These are phyloP conservation scores for Podaxis carcinomalis DNA, from an alignment of 768 basidiomycete genomes.

Conservation along the genomic window DNA sequence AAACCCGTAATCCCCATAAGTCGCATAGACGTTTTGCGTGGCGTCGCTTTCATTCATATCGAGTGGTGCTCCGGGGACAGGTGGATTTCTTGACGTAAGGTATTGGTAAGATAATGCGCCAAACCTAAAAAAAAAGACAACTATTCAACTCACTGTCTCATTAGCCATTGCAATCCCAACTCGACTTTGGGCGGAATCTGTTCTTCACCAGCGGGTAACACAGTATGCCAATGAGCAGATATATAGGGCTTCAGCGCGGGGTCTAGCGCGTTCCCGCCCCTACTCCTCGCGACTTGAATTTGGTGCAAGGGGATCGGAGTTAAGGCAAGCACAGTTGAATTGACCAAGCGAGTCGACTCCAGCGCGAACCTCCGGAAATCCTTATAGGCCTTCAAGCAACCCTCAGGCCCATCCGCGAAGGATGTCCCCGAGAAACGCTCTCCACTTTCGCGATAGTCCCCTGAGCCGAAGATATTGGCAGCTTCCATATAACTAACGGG, in stretches of 20 bases:
- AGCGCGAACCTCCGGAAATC: conserved; percentile 27
- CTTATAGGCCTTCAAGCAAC: conserved; percentile 27
- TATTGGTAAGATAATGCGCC: not conserved
- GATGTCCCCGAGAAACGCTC: conserved; percentile 34
- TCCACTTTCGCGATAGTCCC: conserved; percentile 26
- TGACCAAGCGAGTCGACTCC: conserved; percentile 19
- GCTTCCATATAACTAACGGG: conserved; percentile 34
- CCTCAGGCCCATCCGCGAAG: conserved; percentile 23
- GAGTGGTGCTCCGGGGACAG: conserved; percentile 33
- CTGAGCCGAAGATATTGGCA: conserved; percentile 24
- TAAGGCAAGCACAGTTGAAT: conserved; percentile 28
- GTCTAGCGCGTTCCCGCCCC: conserved; percentile 35
- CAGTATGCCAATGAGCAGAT: conserved; percentile 29
- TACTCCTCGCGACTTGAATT: conserved; percentile 26
- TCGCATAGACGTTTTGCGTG: conserved; percentile 32
- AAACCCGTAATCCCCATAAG: conserved; percentile 34
- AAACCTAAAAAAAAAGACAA: not conserved
- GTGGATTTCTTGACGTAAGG: conserved; percentile 25
- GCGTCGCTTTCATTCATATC: conserved; percentile 38
- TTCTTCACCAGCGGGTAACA: conserved; percentile 18
- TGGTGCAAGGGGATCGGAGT: conserved; percentile 33
- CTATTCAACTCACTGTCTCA: conserved; percentile 26
- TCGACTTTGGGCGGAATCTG: conserved; percentile 21
- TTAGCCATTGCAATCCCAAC: conserved; percentile 21
- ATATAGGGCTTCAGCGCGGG: conserved; percentile 31